These are phyloP conservation scores for Talinum fruticosum DNA, from an alignment of 148 eudicot genomes.

Conservation along the genomic window DNA sequence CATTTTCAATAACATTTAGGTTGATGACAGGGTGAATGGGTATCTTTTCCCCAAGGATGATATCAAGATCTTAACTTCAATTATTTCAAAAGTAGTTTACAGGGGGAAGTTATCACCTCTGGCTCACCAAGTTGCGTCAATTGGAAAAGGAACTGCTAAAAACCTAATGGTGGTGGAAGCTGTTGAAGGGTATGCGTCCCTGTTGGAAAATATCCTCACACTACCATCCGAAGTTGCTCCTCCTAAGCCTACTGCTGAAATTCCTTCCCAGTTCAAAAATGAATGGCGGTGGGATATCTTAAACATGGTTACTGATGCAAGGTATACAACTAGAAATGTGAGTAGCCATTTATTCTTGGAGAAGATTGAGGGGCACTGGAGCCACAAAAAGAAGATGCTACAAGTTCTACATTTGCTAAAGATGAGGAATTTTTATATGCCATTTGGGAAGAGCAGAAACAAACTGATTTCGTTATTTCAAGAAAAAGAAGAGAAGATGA, in stretches of 20 bases:
- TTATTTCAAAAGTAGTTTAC: slow-evolving; percentile 50
- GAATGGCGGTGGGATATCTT: slow-evolving; percentile 76
- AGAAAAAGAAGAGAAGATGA: slow-evolving; percentile 81
- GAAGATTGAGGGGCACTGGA: slow-evolving; percentile 43
- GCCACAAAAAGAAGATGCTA: slow-evolving; percentile 27
- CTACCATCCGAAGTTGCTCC: slow-evolving; percentile 78
- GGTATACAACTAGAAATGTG: slow-evolving; percentile 31
- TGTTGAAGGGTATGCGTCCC: slow-evolving; percentile 66
- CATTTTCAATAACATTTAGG: slow-evolving; percentile 44
- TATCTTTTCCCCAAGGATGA: slow-evolving; percentile 78
- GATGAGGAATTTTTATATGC: slow-evolving; percentile 49
- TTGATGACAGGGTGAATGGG: slow-evolving; percentile 85
- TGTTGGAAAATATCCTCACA: slow-evolving; percentile 56
- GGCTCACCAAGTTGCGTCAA: slow-evolving; percentile 62
- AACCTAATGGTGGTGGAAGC: slow-evolving; percentile 69
- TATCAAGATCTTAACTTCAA: slow-evolving; percentile 40
- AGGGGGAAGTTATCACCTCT: slow-evolving; percentile 58
- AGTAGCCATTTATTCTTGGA: slow-evolving; percentile 28
- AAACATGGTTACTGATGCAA: slow-evolving; percentile 34
- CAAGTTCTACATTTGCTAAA: slow-evolving; percentile 22
- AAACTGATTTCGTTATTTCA: slow-evolving; percentile 33
- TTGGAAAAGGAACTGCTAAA: slow-evolving; percentile 59
- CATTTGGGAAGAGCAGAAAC: slow-evolving; percentile 81
- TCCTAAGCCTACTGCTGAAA: slow-evolving; percentile 46
- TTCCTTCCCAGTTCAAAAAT: slow-evolving; percentile 49